These are phyloP conservation scores for Colletotrichum camelliae DNA, from an alignment of 2,329 filamentous ascomycete genomes.

Conservation along the genomic window DNA sequence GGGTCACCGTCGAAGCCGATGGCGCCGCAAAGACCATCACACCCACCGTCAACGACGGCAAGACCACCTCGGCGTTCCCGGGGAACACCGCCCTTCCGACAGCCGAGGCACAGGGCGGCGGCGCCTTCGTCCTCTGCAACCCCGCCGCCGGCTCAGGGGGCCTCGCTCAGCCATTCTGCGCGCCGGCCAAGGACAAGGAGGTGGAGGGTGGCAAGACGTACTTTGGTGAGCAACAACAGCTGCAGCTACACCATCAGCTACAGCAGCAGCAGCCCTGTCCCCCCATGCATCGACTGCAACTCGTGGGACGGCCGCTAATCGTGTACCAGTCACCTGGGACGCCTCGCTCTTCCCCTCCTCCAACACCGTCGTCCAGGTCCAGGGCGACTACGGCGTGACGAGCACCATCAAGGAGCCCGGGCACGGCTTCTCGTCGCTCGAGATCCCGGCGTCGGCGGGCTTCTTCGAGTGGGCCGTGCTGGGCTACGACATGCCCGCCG, in stretches of 20 bases:
- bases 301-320: not conserved
- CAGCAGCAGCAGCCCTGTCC: not conserved
- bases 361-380: conserved; percentile 13
- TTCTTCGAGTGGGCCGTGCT: conserved; percentile 20
- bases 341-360: conserved; percentile 14
- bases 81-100: conserved; percentile 11
- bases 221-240: conserved; percentile 9
- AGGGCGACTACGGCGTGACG: conserved; percentile 16
- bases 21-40: conserved; percentile 17
- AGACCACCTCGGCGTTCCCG: conserved; percentile 14
- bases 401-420: conserved; percentile 1
- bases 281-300: not conserved
- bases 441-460: conserved; percentile 11
- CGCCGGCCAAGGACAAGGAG: conserved; percentile 8
- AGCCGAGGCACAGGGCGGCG: conserved; percentile 12
- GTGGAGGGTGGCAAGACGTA: conserved; percentile 18
- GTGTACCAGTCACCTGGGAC: conserved; percentile 23
- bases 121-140: conserved; percentile 21
- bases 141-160: conserved; percentile 13
- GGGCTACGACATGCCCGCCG: not conserved
- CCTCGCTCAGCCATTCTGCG: conserved; percentile 18
- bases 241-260: not conserved
- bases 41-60: conserved; percentile 20
- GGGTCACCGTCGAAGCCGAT: conserved; percentile 21
- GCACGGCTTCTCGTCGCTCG: conserved; percentile 19